A percentile compares a stretch with the other conserved stretches of the same genome.
phyloP scores from a whole-genome alignment of 2,329 filamentous ascomycete species.

The Hysterium pulicare region DNA sequence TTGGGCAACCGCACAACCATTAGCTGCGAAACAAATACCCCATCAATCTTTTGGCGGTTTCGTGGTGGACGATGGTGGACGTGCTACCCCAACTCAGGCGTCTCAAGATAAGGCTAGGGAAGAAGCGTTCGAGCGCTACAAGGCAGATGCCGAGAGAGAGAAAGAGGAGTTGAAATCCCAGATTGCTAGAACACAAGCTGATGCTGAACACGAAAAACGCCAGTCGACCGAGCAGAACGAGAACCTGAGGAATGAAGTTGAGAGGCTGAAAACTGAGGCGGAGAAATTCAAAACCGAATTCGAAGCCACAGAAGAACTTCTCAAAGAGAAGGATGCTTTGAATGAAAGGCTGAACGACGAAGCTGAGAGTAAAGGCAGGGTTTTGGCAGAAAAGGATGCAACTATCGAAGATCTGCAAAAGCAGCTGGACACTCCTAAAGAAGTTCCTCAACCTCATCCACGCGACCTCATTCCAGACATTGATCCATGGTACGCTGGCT shows the following conservation, averaged over 20 bases:
- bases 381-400: slow-evolving; percentile 25
- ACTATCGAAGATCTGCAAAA: slow-evolving; percentile 19
- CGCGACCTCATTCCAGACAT: slow-evolving; percentile 48
- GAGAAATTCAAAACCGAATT: slow-evolving; percentile 22
- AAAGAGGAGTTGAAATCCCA: slow-evolving; percentile 4
- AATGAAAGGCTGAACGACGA: slow-evolving; percentile 34
- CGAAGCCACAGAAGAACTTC: background rate
- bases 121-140: slow-evolving; percentile 22
- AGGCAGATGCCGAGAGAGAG: slow-evolving; percentile 13
- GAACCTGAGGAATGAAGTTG: slow-evolving; percentile 14
- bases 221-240: slow-evolving; percentile 19
- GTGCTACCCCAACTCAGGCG: slow-evolving; percentile 13
- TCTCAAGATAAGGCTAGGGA: slow-evolving; percentile 22
- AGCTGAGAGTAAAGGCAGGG: slow-evolving; percentile 30
- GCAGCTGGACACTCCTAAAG: slow-evolving; percentile 7
- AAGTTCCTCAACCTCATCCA: slow-evolving; percentile 16
- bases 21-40: background rate
- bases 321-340: slow-evolving; percentile 15
- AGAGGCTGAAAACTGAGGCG: slow-evolving; percentile 20
- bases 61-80: slow-evolving; percentile 12
- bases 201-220: slow-evolving; percentile 11
- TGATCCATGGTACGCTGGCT: slow-evolving; percentile 57
- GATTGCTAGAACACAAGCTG: slow-evolving; percentile 15
- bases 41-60: slow-evolving; percentile 1
- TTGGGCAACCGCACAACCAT: slow-evolving; percentile 9